phyloP scores from a whole-genome alignment of 176 grass and related monocot species.

The Pharus latifolius region DNA sequence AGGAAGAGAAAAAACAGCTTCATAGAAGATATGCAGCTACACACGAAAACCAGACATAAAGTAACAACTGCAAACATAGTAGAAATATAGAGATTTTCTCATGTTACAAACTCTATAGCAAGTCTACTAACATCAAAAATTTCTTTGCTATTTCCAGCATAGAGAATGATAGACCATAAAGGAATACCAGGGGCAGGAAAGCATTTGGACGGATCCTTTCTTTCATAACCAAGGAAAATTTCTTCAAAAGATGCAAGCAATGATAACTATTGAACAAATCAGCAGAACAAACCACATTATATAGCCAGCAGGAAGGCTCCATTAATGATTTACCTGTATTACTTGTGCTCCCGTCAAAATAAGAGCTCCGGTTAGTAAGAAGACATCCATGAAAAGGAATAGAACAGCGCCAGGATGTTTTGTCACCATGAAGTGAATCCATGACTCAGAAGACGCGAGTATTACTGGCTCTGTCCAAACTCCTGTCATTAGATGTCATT shows the following conservation, averaged over 20 bases:
- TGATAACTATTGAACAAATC: background rate
- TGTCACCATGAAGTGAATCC: constrained; percentile 64
- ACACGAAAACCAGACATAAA: background rate
- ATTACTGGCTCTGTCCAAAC: constrained; percentile 60
- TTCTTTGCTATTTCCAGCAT: background rate
- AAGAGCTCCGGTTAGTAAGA: constrained; percentile 59
- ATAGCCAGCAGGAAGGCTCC: background rate
- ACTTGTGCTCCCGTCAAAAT: constrained; percentile 62
- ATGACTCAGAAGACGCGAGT: constrained; percentile 51
- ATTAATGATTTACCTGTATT: constrained; percentile 45
- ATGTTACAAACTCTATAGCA: background rate
- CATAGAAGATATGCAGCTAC: background rate
- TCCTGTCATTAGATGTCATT: constrained; percentile 43
- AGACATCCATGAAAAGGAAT: constrained; percentile 69
- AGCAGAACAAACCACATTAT: background rate
- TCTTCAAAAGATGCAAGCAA: background rate
- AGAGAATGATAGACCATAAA: constrained; percentile 12
- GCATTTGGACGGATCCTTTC: background rate
- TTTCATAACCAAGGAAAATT: background rate
- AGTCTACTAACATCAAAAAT: background rate
- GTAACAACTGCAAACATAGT: background rate
- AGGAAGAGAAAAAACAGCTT: background rate
- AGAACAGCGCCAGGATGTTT: constrained; percentile 69
- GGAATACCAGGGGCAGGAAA: background rate
- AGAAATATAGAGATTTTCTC: background rate